These are phyloP conservation scores for Cyberlindnera euphorbiiphila DNA, from an alignment of 805 yeast genomes.

Conservation along the genomic window DNA sequence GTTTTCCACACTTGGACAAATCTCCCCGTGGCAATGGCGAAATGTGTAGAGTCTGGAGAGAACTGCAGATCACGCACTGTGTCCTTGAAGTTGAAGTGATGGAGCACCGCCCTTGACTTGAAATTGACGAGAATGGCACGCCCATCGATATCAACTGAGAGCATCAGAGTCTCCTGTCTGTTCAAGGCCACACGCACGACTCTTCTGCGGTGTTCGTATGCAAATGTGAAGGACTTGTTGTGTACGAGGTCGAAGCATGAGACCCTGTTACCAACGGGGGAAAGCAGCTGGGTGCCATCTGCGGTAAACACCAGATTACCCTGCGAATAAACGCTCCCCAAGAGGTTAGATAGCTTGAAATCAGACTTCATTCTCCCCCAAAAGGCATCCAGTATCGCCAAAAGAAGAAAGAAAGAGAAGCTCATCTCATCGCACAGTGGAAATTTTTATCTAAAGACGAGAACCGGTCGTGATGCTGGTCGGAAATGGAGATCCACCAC, in stretches of 20 bases:
- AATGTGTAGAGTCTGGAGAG: slow-evolving; percentile 82
- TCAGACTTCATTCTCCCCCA: slow-evolving; percentile 73
- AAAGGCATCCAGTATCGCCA: too few relatives aligned
- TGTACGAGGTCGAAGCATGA: slow-evolving; percentile 82
- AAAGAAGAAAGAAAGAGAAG: background rate
- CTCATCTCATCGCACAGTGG: slow-evolving; percentile 4
- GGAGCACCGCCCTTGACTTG: slow-evolving; percentile 75
- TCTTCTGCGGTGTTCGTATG: slow-evolving; percentile 88
- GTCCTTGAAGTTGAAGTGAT: slow-evolving; percentile 91
- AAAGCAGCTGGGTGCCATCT: slow-evolving; percentile 77
- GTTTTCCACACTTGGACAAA: slow-evolving; percentile 92
- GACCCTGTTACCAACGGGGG: slow-evolving; percentile 95
- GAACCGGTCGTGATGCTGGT: background rate
- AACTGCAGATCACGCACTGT: slow-evolving; percentile 70
- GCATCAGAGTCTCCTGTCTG: slow-evolving; percentile 70
- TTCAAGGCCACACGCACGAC: slow-evolving; percentile 78
- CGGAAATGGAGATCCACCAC: too few relatives aligned
- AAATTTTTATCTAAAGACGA: slow-evolving; percentile 3
- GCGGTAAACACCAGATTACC: slow-evolving; percentile 86
- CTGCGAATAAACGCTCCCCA: slow-evolving; percentile 92
- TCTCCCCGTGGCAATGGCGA: slow-evolving; percentile 82
- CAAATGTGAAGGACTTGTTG: slow-evolving; percentile 82
- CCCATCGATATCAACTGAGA: slow-evolving; percentile 88
- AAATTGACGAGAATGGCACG: slow-evolving; percentile 90
- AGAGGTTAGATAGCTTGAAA: slow-evolving; percentile 76